Evolutionary conservation across 2,329 filamentous ascomycete genomes (phyloP).

Genomic region (Phoma herbarum): DNA sequence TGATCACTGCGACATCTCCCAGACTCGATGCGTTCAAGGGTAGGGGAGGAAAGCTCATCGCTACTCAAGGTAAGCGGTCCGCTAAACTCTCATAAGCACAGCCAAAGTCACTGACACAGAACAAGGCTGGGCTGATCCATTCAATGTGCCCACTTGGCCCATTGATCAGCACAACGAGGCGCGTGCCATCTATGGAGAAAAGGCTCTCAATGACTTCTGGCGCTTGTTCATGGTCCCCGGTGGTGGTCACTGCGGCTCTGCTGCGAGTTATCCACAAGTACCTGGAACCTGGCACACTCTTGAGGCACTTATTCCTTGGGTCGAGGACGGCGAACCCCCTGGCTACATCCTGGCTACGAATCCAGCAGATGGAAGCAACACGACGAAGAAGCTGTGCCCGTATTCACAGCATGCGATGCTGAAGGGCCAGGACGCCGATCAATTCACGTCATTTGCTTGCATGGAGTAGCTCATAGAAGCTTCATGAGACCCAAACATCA

Average conservation of each 20-base stretch:
- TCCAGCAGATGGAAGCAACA: not conserved
- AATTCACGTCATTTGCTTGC: not conserved
- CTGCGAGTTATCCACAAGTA: not conserved
- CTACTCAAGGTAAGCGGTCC: not conserved
- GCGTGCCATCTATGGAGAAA: not conserved
- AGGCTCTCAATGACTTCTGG: conserved; percentile 2
- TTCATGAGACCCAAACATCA: not conserved
- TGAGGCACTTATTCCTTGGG: conserved; percentile 1
- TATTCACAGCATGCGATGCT: not conserved
- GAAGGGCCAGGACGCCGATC: not conserved
- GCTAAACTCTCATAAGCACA: too few relatives aligned
- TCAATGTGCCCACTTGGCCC: conserved; percentile 3
- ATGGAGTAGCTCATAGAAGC: not conserved
- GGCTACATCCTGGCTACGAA: not conserved
- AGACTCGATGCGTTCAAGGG: not conserved
- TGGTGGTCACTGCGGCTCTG: conserved; percentile 8
- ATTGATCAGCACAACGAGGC: conserved; percentile 4
- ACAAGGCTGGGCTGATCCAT: conserved; percentile 1
- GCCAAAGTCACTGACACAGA: not conserved
- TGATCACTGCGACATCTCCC: conserved; percentile 2
- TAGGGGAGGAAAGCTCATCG: not conserved
- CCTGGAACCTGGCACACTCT: not conserved
- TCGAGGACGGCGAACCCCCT: not conserved
- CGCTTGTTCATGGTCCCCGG: conserved; percentile 7
- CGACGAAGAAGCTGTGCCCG: conserved; percentile 1